These are phyloP conservation scores for Heliosperma pusillum DNA, from an alignment of 148 eudicot species.

Conservation along the genomic window DNA sequence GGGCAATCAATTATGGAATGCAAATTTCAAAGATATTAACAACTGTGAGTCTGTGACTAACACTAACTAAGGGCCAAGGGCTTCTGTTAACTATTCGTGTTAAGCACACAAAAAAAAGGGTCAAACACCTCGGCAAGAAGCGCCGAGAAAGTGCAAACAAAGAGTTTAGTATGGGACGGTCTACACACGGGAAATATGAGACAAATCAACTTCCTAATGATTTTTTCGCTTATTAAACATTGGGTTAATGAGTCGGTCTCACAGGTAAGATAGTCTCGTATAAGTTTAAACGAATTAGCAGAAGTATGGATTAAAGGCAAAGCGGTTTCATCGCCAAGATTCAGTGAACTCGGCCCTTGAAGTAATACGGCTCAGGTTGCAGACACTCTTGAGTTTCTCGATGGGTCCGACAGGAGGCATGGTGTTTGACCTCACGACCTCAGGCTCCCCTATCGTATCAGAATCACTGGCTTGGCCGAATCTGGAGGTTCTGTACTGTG, in stretches of 20 bases:
- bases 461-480: conserved; percentile 32
- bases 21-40: conserved; percentile 6
- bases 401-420: conserved; percentile 28
- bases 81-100: conserved; percentile 20
- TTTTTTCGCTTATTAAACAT: background rate
- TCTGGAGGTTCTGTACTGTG: conserved; percentile 1
- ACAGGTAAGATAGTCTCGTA: background rate
- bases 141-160: background rate
- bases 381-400: conserved; percentile 39
- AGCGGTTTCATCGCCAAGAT: conserved; percentile 21
- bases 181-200: background rate
- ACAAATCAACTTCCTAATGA: too few relatives aligned
- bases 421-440: conserved; percentile 11
- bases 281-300: background rate
- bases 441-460: conserved; percentile 18
- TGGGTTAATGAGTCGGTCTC: background rate
- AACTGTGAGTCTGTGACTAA: conserved; percentile 15
- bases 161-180: background rate
- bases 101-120: background rate
- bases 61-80: conserved; percentile 5
- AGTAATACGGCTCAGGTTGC: conserved; percentile 49
- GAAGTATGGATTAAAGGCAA: background rate
- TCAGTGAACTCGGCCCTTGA: conserved; percentile 52
- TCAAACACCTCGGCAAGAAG: background rate
- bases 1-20: background rate